Evolutionary conservation across 2,329 filamentous ascomycete genomes (phyloP), one percentile per base, ranked within the genome.

Genomic region (Botrytis porri): DNA sequence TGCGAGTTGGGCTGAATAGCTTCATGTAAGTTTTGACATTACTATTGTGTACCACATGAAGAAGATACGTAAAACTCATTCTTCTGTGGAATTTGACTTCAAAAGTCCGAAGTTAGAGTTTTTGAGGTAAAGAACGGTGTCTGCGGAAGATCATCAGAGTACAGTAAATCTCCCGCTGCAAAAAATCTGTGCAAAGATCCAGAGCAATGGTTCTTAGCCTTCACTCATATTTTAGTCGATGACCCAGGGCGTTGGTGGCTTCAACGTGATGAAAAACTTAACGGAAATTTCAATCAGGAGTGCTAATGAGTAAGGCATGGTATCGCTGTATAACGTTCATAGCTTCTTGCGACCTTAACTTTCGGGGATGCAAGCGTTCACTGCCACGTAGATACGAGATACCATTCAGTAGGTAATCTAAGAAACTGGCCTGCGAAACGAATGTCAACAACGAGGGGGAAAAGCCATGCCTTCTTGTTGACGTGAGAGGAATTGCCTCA

Each of bases 321-420:
- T 4, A 54, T 66, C 18, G 8, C 22, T 67, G 45, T 67, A 54
- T 29, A 32, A 41, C 39, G 57, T 6, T 22, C 20, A 1, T 22
- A 39, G 18, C n/a, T 29, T 32, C 48, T 67, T 57, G 35, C 16
- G 41, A 37, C 8, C n/a, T 12, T 41, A 41, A 39, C n/a, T n/a
- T 41, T 2, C 22, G 35, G 20, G 32, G 35, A 67, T 29, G 20
- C 48, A 29, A 12, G 29, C 12, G n/a, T 57, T 48, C 65, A 67
- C 35, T 54, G 41, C 35, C 35, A 57, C 48, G 35, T 48, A 67
- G 48, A 67, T 67, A 57, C 65, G 65, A 67, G 54, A 22, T 29
- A 2, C n/a, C 22, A 39, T 39, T 18, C 14, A 54, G 7, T 67
- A 5, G 35, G n/a, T 6, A 35, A 41, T 10, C 14, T 9, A 54